Conservation (phyloP, 2,329 filamentous ascomycete genomes). For the Fusarium hainanense region DNA sequence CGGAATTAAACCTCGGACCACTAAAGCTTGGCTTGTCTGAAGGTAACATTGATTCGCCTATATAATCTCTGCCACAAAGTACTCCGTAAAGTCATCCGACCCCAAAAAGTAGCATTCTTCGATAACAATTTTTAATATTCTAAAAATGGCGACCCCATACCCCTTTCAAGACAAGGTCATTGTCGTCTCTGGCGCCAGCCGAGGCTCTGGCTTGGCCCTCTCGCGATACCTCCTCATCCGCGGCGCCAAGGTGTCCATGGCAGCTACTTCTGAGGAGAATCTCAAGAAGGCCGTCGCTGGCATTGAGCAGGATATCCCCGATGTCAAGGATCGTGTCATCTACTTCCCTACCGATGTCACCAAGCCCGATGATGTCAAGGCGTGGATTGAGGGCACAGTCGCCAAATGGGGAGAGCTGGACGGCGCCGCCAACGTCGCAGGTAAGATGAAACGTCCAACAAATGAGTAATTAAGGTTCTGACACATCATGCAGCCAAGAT, state of each 20-base stretch:
- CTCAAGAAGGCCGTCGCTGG: conserved; percentile 41
- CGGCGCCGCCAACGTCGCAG: conserved; percentile 54
- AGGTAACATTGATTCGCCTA: background rate
- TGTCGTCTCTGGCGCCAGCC: conserved; percentile 70
- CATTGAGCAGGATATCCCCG: conserved; percentile 41
- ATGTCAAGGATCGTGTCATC: conserved; percentile 39
- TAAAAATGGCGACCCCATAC: conserved; percentile 41
- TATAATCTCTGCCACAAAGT: conserved; percentile 12
- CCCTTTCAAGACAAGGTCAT: conserved; percentile 63
- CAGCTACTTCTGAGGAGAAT: conserved; percentile 45
- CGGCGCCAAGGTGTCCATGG: conserved; percentile 49
- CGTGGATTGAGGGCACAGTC: conserved; percentile 50
- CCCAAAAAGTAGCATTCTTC: background rate
- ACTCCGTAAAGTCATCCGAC: background rate
- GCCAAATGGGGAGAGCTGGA: conserved; percentile 50
- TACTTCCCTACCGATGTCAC: conserved; percentile 47
- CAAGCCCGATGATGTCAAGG: conserved; percentile 48
- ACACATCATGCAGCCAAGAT: conserved; percentile 31
- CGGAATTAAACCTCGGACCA: background rate
- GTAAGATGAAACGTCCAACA: conserved; percentile 23
- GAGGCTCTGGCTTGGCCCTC: conserved; percentile 66
- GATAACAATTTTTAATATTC: background rate
- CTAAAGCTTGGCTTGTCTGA: background rate
- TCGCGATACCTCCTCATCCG: conserved; percentile 60
- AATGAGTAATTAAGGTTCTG: background rate